phyloP scores from a whole-genome alignment of 371 early-diverging fungal species.

The Phascolomyces articulosus region DNA sequence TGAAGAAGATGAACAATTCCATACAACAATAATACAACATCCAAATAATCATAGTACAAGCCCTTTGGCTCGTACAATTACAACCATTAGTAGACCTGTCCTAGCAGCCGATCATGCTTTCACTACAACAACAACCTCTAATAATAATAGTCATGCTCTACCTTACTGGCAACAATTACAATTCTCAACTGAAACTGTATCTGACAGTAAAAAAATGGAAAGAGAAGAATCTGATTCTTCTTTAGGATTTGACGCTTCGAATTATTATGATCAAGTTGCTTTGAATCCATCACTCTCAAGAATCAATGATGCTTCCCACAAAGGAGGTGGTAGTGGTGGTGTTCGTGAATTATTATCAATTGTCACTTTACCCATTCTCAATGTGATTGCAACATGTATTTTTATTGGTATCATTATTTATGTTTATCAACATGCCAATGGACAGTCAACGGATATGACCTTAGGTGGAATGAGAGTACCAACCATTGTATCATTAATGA shows the following conservation, averaged over 20 bases:
- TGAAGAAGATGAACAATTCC: too few relatives aligned
- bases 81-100: too few relatives aligned
- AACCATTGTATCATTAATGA: constrained; percentile 13
- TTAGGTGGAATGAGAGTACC: constrained; percentile 18
- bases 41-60: too few relatives aligned
- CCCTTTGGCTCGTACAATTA: too few relatives aligned
- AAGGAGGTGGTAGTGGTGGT: neutral
- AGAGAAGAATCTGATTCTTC: neutral
- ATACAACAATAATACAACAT: too few relatives aligned
- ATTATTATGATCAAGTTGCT: neutral
- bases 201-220: neutral
- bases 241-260: neutral
- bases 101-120: too few relatives aligned
- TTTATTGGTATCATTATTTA: constrained; percentile 21
- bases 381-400: constrained; percentile 4
- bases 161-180: neutral
- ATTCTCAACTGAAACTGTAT: neutral
- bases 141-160: too few relatives aligned
- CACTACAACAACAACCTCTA: too few relatives aligned
- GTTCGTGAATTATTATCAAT: neutral
- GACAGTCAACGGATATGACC: constrained; percentile 19
- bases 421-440: constrained; percentile 23
- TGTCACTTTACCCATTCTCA: constrained; percentile 10
- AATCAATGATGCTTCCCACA: neutral
- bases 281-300: neutral